Percentiles rank a stretch among this genome's conserved stretches.
Evolutionary conservation across 2,329 filamentous ascomycete species (phyloP).

Genomic region (Cladophialophora carrionii): DNA sequence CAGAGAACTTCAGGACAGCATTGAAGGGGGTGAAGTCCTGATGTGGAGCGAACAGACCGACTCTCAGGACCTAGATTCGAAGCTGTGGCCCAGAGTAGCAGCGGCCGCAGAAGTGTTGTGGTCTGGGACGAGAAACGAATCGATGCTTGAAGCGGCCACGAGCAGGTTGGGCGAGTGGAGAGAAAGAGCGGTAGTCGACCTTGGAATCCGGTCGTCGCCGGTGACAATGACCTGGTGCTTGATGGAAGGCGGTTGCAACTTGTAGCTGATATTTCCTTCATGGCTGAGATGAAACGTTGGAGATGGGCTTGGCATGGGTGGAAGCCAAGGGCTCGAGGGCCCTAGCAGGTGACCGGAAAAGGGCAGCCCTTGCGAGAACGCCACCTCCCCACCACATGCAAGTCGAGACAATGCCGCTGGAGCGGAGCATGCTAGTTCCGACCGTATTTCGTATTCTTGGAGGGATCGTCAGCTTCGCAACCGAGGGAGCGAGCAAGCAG

Average conservation of each 20-base stretch:
- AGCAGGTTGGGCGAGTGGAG: slow-evolving; percentile 75
- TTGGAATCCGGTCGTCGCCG: slow-evolving; percentile 66
- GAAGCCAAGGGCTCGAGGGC: neutral
- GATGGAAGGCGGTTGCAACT: slow-evolving; percentile 49
- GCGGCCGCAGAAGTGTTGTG: slow-evolving; percentile 60
- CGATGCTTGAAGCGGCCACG: slow-evolving; percentile 58
- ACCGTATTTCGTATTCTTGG: neutral
- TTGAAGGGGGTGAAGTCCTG: slow-evolving; percentile 79
- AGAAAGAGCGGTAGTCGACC: slow-evolving; percentile 68
- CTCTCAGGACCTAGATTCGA: slow-evolving; percentile 69
- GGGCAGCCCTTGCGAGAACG: neutral
- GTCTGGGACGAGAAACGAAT: slow-evolving; percentile 57
- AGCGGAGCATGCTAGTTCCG: neutral
- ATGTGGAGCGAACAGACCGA: slow-evolving; percentile 83
- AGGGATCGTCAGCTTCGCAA: neutral
- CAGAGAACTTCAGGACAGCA: slow-evolving; percentile 63
- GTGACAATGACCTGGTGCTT: slow-evolving; percentile 76
- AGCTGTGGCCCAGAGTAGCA: slow-evolving; percentile 58
- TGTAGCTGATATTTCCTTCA: slow-evolving; percentile 13
- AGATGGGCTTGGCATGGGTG: neutral
- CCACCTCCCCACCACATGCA: neutral
- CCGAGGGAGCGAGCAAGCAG: neutral
- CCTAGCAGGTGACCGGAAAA: neutral
- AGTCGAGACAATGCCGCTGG: too few species aligned
- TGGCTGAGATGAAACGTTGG: neutral